A percentile compares a stretch with the other conserved stretches of the same genome.
Evolutionary conservation across 2,329 filamentous ascomycete genomes (phyloP).

Genomic region (Cladosporium sp.): DNA sequence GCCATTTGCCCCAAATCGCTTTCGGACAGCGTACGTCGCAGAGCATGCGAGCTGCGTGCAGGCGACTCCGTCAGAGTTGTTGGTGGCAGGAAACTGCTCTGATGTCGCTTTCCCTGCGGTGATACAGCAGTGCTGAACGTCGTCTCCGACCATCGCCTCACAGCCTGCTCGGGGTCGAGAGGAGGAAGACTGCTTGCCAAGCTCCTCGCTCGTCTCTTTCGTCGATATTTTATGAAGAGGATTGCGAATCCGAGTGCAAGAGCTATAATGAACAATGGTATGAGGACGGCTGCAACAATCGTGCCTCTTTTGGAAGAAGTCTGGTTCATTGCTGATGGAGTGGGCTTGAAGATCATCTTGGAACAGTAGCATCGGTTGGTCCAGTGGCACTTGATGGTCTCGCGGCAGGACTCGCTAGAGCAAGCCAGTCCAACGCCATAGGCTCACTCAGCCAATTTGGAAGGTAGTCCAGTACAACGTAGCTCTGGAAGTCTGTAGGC

Average conservation of each 20-base stretch:
- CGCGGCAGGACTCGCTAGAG: not conserved
- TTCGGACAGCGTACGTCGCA: not conserved
- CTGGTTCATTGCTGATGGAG: not conserved
- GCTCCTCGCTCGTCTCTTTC: not conserved
- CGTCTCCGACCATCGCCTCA: conserved; percentile 2
- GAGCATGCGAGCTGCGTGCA: not conserved
- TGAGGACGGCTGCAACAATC: not conserved
- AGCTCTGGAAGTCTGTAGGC: conserved; percentile 3
- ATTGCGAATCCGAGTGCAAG: not conserved
- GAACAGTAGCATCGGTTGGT: not conserved
- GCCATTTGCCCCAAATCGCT: not conserved
- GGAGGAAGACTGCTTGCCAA: not conserved
- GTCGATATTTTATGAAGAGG: not conserved
- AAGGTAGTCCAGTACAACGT: not conserved
- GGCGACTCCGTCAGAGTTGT: not conserved
- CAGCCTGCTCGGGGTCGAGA: not conserved
- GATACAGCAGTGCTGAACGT: not conserved
- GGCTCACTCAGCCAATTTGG: not conserved
- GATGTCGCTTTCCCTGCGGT: not conserved
- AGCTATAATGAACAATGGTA: not conserved
- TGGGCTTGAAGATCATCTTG: not conserved
- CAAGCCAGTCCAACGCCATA: not conserved
- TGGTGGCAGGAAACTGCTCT: not conserved
- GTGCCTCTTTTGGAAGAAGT: not conserved
- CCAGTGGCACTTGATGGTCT: not conserved